These are phyloP conservation scores for Postia placenta DNA, from an alignment of 768 basidiomycete genomes.

Conservation along the genomic window DNA sequence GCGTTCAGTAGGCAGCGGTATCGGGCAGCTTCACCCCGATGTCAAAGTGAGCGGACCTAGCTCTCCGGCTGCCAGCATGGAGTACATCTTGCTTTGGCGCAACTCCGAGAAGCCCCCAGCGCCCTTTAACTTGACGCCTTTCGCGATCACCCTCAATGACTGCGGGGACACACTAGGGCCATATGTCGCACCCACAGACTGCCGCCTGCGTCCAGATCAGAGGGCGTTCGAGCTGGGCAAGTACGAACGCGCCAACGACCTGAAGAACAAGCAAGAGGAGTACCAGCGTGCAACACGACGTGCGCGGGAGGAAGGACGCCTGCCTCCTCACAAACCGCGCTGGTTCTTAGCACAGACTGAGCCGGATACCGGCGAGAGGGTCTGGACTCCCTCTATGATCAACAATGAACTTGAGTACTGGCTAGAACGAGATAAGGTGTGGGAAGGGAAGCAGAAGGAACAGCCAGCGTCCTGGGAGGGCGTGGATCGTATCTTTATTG, in stretches of 20 bases:
- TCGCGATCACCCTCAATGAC: slow-evolving; percentile 88
- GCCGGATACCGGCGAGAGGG: slow-evolving; percentile 82
- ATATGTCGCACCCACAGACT: slow-evolving; percentile 85
- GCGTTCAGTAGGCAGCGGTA: slow-evolving; percentile 53
- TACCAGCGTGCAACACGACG: slow-evolving; percentile 66
- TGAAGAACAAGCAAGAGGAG: slow-evolving; percentile 81
- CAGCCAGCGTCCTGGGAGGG: slow-evolving; percentile 49
- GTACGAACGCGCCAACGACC: slow-evolving; percentile 76
- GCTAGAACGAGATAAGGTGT: slow-evolving; percentile 66
- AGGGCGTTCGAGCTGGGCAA: slow-evolving; percentile 88
- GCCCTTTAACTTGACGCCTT: slow-evolving; percentile 95
- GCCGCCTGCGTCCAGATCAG: slow-evolving; percentile 88
- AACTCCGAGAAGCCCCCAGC: slow-evolving; percentile 79
- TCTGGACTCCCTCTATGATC: slow-evolving; percentile 68
- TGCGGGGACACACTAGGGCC: slow-evolving; percentile 69
- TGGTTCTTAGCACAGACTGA: slow-evolving; percentile 87
- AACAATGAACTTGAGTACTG: slow-evolving; percentile 71
- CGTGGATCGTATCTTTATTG: slow-evolving; percentile 81
- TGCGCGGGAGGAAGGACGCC: slow-evolving; percentile 66
- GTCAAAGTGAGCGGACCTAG: slow-evolving; percentile 43
- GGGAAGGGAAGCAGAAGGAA: slow-evolving; percentile 31
- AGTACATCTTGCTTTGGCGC: slow-evolving; percentile 86
- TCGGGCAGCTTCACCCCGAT: slow-evolving; percentile 67
- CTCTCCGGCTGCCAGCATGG: slow-evolving; percentile 44
- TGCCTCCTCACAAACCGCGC: slow-evolving; percentile 69